phyloP scores from a whole-genome alignment of 148 eudicot species.

The Spergularia marina region DNA sequence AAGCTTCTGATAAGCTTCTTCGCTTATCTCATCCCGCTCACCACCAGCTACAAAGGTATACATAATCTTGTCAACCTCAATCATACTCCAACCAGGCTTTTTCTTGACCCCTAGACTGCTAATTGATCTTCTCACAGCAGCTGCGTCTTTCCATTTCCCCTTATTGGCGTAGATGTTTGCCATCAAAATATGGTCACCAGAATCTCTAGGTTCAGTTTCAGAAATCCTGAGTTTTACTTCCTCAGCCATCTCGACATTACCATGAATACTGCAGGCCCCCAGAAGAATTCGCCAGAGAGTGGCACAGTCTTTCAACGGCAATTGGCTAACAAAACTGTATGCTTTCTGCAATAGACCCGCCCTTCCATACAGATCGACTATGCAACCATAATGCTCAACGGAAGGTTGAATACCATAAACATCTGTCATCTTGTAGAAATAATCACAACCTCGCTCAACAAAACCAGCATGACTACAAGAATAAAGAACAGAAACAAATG shows the following conservation, averaged over 20 bases:
- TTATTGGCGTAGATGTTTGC: constrained; percentile 57
- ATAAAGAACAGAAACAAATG: constrained; percentile 61
- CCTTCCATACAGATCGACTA: constrained; percentile 68
- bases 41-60: constrained; percentile 57
- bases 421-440: constrained; percentile 46
- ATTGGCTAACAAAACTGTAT: constrained; percentile 38
- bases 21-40: constrained; percentile 32
- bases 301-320: constrained; percentile 42
- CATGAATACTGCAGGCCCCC: constrained; percentile 63
- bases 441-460: constrained; percentile 41
- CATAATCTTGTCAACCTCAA: constrained; percentile 53
- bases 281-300: constrained; percentile 63
- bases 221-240: constrained; percentile 40
- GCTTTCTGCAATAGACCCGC: constrained; percentile 54
- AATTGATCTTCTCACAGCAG: constrained; percentile 47
- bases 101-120: constrained; percentile 37
- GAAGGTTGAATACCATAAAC: constrained; percentile 45
- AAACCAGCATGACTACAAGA: constrained; percentile 74
- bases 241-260: constrained; percentile 47
- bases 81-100: constrained; percentile 70
- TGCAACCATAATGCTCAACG: constrained; percentile 66
- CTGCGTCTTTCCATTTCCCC: constrained; percentile 59
- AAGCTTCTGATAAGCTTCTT: constrained; percentile 47
- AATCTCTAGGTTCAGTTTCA: constrained; percentile 50
- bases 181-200: constrained; percentile 50